Evolutionary conservation across 1,284 basidiomycete species (phyloP).

Genomic region (Dichomitus squalens): DNA sequence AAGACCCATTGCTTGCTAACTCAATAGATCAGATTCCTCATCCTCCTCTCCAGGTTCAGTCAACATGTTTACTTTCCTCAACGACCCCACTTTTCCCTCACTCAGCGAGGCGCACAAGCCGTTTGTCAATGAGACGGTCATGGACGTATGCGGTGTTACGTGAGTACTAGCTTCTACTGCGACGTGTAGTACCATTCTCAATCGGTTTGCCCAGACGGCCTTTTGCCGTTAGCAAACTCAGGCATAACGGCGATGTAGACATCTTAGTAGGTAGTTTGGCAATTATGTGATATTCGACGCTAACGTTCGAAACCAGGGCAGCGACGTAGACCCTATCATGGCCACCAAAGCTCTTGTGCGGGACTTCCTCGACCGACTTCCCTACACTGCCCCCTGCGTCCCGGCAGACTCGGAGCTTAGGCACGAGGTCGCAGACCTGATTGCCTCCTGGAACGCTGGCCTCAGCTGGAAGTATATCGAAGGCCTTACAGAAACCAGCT

Average conservation of each 20-base stretch:
- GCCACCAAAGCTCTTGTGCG: slow-evolving; percentile 4
- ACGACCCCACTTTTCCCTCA: too few relatives aligned
- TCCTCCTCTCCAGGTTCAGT: too few relatives aligned
- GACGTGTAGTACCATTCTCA: too few relatives aligned
- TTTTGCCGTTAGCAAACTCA: neutral
- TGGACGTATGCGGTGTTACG: too few relatives aligned
- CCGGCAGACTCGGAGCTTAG: slow-evolving; percentile 5
- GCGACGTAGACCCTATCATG: neutral
- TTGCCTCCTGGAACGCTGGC: slow-evolving; percentile 18
- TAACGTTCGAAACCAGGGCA: too few relatives aligned
- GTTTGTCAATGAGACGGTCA: too few relatives aligned
- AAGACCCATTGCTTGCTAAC: too few relatives aligned
- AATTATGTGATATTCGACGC: neutral
- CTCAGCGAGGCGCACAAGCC: too few relatives aligned
- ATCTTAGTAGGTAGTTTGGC: neutral
- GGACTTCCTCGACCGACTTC: slow-evolving; percentile 7
- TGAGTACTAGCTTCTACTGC: too few relatives aligned
- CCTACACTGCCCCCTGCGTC: slow-evolving; percentile 5
- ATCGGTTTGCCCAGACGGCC: too few relatives aligned
- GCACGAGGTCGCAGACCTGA: slow-evolving; percentile 6
- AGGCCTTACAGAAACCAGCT: slow-evolving; percentile 7
- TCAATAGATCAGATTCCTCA: too few relatives aligned
- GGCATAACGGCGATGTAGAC: neutral
- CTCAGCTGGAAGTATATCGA: neutral
- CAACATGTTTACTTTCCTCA: too few relatives aligned